phyloP scores from a whole-genome alignment of 305 asterid species.

The Withania somnifera region DNA sequence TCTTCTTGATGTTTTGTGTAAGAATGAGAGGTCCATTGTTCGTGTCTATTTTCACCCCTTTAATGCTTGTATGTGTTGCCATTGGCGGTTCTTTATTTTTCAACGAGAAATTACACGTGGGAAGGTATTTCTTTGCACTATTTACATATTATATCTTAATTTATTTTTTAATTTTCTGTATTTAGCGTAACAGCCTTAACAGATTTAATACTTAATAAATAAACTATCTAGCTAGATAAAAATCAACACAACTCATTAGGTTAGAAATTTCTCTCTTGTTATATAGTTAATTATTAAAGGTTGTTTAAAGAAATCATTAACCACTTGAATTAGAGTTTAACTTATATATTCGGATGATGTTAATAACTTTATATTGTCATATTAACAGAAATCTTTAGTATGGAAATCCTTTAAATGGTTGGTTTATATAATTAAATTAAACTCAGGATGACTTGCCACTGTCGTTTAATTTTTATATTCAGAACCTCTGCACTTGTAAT shows the following conservation, averaged over 20 bases:
- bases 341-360: too few species aligned
- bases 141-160: not conserved
- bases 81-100: slow-evolving; percentile 39
- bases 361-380: not conserved
- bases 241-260: too few species aligned
- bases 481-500: not conserved
- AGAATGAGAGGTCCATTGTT: slow-evolving; percentile 62
- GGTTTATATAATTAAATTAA: not conserved
- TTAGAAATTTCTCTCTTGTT: too few species aligned
- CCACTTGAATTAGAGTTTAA: too few species aligned
- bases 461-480: not conserved
- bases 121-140: slow-evolving; percentile 19
- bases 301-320: too few species aligned
- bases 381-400: not conserved
- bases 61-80: slow-evolving; percentile 51
- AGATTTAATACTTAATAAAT: too few species aligned
- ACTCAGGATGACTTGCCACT: not conserved
- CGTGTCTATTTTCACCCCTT: slow-evolving; percentile 59
- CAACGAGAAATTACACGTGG: slow-evolving; percentile 44
- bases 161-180: not conserved
- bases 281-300: too few species aligned
- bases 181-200: not conserved
- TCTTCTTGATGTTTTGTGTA: slow-evolving; percentile 32
- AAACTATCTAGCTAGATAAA: too few species aligned
- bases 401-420: too few species aligned